Percentiles rank a stretch among this genome's conserved stretches.
Conservation (phyloP, 352 stramenopile genomes). For the Phytophthora pisi region DNA sequence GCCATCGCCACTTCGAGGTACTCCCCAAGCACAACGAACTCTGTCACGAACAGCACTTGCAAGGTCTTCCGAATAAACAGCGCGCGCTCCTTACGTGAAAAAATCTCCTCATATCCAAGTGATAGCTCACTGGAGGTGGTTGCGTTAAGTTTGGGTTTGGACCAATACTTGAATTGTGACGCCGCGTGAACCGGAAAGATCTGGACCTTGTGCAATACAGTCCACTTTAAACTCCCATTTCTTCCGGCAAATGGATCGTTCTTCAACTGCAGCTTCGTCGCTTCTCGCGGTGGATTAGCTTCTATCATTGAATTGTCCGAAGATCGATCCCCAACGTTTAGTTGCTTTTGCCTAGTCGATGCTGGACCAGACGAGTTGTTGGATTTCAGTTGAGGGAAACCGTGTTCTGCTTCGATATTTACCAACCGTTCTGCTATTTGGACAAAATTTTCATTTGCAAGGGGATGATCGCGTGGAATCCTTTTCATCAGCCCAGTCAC, state of each 20-base stretch:
- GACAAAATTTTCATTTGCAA: not conserved
- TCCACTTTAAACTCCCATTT: not conserved
- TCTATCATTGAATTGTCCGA: not conserved
- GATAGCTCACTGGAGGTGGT: not conserved
- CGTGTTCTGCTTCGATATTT: not conserved
- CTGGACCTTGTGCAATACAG: not conserved
- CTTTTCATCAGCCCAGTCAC: not conserved
- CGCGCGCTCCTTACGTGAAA: not conserved
- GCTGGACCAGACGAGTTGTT: not conserved
- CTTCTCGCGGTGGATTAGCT: not conserved
- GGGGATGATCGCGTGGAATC: not conserved
- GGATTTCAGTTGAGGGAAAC: not conserved
- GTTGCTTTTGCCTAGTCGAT: not conserved
- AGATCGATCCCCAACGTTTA: not conserved
- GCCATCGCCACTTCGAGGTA: not conserved
- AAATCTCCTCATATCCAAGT: not conserved
- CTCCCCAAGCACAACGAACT: not conserved
- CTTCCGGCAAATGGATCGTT: not conserved
- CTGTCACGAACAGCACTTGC: not conserved
- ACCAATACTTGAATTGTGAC: not conserved
- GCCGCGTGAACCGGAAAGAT: not conserved
- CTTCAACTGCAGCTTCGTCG: not conserved
- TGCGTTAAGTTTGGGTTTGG: not conserved
- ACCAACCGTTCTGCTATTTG: not conserved
- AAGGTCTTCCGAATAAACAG: not conserved